Evolutionary conservation across 495 filamentous ascomycete genomes (phyloP).

Genomic region (Aspergillus kassunensis): DNA sequence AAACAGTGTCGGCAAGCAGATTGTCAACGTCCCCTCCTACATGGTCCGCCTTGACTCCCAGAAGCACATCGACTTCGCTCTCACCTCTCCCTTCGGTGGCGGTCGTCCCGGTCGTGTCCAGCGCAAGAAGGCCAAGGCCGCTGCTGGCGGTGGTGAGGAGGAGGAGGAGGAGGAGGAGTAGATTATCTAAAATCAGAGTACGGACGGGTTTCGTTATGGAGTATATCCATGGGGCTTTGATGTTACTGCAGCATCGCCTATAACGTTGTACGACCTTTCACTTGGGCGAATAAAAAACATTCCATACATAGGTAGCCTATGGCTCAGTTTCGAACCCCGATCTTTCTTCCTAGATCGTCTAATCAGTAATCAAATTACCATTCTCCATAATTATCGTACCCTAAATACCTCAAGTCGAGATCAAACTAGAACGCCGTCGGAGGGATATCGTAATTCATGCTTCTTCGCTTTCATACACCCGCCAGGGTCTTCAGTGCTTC

Average conservation of each 20-base stretch:
- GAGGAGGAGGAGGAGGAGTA: constrained; percentile 86
- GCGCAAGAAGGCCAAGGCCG: constrained; percentile 98
- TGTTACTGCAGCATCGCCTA: constrained; percentile 42
- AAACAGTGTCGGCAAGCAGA: constrained; percentile 88
- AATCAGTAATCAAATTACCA: background rate
- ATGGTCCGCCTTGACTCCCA: constrained; percentile 99
- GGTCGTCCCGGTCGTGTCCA: constrained; percentile 93
- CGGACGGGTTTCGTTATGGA: constrained; percentile 43
- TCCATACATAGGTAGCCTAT: constrained; percentile 22
- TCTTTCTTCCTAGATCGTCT: constrained; percentile 7
- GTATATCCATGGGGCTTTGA: constrained; percentile 35
- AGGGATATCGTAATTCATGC: constrained; percentile 21
- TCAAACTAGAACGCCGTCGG: constrained; percentile 23
- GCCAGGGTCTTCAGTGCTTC: constrained; percentile 63
- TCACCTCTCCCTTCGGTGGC: constrained; percentile 95
- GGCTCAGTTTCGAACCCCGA: constrained; percentile 37
- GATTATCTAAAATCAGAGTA: constrained; percentile 35
- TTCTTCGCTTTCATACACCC: constrained; percentile 36
- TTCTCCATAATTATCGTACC: too few relatives aligned
- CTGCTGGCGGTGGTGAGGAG: constrained; percentile 81
- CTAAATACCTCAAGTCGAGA: constrained; percentile 14
- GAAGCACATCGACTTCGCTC: constrained; percentile 99
- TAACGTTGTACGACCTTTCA: constrained; percentile 47
- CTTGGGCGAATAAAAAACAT: constrained; percentile 37
- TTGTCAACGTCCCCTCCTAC: constrained; percentile 99